Evolutionary conservation across 1,139 yeast genomes (phyloP).

Genomic region (Protomyces pachydermus): DNA sequence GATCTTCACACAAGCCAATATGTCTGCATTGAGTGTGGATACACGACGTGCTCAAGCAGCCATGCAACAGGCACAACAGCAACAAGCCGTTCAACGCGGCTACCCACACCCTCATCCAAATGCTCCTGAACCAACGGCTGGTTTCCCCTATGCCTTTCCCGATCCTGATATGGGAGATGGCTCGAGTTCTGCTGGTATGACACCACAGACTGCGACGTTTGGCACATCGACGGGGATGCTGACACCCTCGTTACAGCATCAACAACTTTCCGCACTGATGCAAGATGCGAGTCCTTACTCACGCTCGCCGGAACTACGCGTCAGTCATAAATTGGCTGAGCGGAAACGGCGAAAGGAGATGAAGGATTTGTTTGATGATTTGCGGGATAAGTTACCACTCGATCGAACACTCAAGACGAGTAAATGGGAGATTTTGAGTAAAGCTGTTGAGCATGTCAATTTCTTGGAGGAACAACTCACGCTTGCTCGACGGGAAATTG

Average conservation of each 20-base stretch:
- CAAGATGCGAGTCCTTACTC: constrained; percentile 31
- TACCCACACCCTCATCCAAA: constrained; percentile 36
- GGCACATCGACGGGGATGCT: neutral
- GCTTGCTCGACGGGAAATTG: constrained; percentile 11
- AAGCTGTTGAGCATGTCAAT: constrained; percentile 21
- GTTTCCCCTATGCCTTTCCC: constrained; percentile 31
- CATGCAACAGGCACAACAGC: neutral
- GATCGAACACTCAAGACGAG: constrained; percentile 34
- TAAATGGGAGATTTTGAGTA: constrained; percentile 35
- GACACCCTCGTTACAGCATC: constrained; percentile 8
- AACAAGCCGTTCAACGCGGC: constrained; percentile 39
- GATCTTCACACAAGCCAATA: constrained; percentile 15
- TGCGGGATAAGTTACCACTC: constrained; percentile 33
- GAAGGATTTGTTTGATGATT: constrained; percentile 34
- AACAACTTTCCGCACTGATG: constrained; percentile 5
- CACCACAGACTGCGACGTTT: neutral
- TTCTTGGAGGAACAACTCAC: constrained; percentile 18
- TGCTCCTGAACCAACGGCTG: constrained; percentile 30
- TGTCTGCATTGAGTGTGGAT: neutral
- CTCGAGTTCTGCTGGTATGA: neutral
- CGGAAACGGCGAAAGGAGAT: constrained; percentile 35
- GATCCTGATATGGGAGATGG: constrained; percentile 27
- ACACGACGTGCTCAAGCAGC: neutral
- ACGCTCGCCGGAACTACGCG: constrained; percentile 35
- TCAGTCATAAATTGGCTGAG: constrained; percentile 35